phyloP scores from a whole-genome alignment of 2,329 filamentous ascomycete species.

The Corynespora cassiicola region DNA sequence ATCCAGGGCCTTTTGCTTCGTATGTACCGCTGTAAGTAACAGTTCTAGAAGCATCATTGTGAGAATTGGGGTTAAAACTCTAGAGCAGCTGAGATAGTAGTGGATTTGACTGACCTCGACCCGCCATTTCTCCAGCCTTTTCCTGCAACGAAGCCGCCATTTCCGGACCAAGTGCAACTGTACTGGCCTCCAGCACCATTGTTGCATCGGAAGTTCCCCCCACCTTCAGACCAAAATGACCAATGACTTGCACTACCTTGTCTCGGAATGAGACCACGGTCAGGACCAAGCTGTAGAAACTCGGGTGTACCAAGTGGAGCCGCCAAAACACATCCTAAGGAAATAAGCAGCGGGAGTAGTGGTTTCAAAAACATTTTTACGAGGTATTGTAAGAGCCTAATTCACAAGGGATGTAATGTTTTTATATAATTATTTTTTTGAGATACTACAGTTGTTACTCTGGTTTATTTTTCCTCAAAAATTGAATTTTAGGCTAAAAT shows the following conservation, averaged over 20 bases:
- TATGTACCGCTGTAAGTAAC: constrained; percentile 30
- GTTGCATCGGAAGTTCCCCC: constrained; percentile 11
- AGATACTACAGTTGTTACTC: no score
- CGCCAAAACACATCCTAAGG: no score
- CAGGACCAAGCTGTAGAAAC: no score
- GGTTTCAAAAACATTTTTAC: no score
- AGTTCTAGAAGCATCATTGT: constrained; percentile 7
- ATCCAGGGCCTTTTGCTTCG: constrained; percentile 38
- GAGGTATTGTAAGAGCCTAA: no score
- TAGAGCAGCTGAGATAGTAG: neutral
- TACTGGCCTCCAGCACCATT: constrained; percentile 25
- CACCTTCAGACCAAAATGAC: constrained; percentile 10
- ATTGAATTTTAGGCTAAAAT: no score
- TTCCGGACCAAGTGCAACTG: constrained; percentile 33
- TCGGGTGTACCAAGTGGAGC: no score
- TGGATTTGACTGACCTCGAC: constrained; percentile 21
- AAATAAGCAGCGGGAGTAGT: no score
- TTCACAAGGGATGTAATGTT: no score
- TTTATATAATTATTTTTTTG: no score
- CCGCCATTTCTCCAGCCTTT: constrained; percentile 40
- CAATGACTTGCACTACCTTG: constrained; percentile 3
- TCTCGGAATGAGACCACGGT: no score
- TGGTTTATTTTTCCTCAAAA: no score
- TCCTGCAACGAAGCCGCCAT: constrained; percentile 39
- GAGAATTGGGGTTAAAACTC: neutral